Evolutionary conservation across 148 eudicot genomes (phyloP).

Genomic region (Diospyros kaki): DNA sequence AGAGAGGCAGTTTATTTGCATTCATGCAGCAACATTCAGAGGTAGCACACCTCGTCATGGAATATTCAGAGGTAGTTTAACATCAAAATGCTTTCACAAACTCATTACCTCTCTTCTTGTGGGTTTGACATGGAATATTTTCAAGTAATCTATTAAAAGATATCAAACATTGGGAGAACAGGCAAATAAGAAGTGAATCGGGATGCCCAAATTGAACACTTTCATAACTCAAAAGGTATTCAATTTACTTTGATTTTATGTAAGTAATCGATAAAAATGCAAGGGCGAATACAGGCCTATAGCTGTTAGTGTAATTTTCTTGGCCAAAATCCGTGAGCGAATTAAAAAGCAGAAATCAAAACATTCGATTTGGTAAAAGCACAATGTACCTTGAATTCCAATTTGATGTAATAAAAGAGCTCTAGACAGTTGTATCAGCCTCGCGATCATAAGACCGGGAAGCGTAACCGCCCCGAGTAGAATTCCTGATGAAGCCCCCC

Average conservation of each 20-base stretch:
- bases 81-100: not conserved
- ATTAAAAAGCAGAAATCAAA: too few relatives aligned
- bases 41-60: not conserved
- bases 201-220: not conserved
- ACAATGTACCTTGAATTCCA: constrained; percentile 44
- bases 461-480: constrained; percentile 75
- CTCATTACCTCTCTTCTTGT: not conserved
- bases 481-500: constrained; percentile 79
- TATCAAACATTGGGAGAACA: not conserved
- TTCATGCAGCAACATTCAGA: not conserved
- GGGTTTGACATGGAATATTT: not conserved
- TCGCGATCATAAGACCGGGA: constrained; percentile 69
- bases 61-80: too few relatives aligned
- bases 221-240: not conserved
- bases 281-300: too few relatives aligned
- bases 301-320: too few relatives aligned
- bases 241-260: not conserved
- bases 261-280: too few relatives aligned
- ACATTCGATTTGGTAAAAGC: not conserved
- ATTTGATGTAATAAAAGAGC: constrained; percentile 39
- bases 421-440: constrained; percentile 65
- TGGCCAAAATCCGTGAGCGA: too few relatives aligned
- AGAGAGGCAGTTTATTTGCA: not conserved
- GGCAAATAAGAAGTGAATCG: not conserved
- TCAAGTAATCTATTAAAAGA: not conserved